Conservation (phyloP, 805 yeast genomes). For the Yarrowia yakushimensis region DNA sequence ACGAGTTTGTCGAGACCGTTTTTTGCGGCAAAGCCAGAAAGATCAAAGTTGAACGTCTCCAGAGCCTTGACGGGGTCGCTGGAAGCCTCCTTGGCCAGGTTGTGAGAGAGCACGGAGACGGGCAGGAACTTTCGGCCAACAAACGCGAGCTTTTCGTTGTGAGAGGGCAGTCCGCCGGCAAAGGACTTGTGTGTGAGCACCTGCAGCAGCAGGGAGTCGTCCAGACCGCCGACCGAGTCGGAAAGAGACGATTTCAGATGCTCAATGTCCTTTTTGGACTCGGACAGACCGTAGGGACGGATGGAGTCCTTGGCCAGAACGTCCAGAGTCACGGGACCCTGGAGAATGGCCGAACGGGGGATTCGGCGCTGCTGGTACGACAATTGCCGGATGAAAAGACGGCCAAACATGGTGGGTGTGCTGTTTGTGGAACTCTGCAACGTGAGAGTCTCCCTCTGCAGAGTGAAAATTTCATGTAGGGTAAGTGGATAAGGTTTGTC, state of each 20-base stretch:
- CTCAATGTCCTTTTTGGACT: constrained; percentile 9
- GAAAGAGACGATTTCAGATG: neutral
- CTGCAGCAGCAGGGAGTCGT: constrained; percentile 66
- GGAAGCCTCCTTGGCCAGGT: neutral
- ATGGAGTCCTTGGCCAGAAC: neutral
- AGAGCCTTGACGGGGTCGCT: neutral
- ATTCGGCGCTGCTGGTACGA: constrained; percentile 21
- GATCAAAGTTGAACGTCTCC: neutral
- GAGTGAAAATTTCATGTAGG: constrained; percentile 21
- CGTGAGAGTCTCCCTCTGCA: neutral
- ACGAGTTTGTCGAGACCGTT: neutral
- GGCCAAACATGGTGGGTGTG: neutral
- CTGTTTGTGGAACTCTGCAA: neutral
- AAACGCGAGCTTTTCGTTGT: constrained; percentile 77
- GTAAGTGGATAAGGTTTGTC: neutral
- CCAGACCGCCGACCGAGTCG: constrained; percentile 45
- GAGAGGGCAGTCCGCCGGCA: constrained; percentile 86
- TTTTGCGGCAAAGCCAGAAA: neutral
- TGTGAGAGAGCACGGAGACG: neutral
- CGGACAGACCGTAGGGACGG: constrained; percentile 18
- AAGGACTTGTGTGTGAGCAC: constrained; percentile 90
- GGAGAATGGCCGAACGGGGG: constrained; percentile 13
- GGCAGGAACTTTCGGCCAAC: constrained; percentile 46
- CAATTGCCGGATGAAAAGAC: constrained; percentile 14
- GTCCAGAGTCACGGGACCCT: constrained; percentile 24